Conservation (phyloP, 768 basidiomycete genomes). For the Leucocoprinus sp. region DNA sequence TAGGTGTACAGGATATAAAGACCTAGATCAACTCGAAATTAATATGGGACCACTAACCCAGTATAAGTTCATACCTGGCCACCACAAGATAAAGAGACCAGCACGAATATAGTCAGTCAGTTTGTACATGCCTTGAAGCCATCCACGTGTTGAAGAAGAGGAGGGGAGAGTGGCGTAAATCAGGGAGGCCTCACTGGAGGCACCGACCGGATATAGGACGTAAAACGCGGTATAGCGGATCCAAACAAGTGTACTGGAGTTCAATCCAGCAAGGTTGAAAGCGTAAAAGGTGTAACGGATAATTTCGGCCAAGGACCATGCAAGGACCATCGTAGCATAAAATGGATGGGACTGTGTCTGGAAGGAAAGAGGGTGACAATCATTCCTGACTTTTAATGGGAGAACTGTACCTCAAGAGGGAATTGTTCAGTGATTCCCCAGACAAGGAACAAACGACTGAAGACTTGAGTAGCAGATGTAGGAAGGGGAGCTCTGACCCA, state of each 20-base stretch:
- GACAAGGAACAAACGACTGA: conserved; percentile 72
- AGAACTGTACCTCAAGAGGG: conserved; percentile 41
- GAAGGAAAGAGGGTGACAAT: not conserved
- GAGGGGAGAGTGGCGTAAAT: conserved; percentile 68
- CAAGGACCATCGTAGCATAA: conserved; percentile 85
- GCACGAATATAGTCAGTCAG: conserved; percentile 50
- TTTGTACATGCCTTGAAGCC: conserved; percentile 41
- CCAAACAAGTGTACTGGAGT: conserved; percentile 47
- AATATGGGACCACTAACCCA: not conserved
- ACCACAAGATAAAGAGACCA: conserved; percentile 72
- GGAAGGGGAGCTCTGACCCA: conserved; percentile 71
- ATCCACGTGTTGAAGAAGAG: conserved; percentile 34
- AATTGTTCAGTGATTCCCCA: conserved; percentile 76
- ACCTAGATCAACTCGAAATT: conserved; percentile 22
- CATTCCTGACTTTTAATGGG: not conserved
- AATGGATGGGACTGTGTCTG: conserved; percentile 67
- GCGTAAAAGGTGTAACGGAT: conserved; percentile 90
- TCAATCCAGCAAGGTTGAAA: conserved; percentile 46
- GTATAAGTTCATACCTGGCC: conserved; percentile 56
- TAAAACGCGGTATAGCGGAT: conserved; percentile 92
- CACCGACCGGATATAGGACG: conserved; percentile 88
- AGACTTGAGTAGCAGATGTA: conserved; percentile 75
- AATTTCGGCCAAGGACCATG: conserved; percentile 89
- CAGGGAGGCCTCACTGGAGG: conserved; percentile 82
- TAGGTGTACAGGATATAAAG: conserved; percentile 45